Percentiles rank a stretch among this genome's conserved stretches.
These are phyloP conservation scores for Hansenula lynferdii DNA, from an alignment of 1,139 yeast genomes.

Conservation along the genomic window DNA sequence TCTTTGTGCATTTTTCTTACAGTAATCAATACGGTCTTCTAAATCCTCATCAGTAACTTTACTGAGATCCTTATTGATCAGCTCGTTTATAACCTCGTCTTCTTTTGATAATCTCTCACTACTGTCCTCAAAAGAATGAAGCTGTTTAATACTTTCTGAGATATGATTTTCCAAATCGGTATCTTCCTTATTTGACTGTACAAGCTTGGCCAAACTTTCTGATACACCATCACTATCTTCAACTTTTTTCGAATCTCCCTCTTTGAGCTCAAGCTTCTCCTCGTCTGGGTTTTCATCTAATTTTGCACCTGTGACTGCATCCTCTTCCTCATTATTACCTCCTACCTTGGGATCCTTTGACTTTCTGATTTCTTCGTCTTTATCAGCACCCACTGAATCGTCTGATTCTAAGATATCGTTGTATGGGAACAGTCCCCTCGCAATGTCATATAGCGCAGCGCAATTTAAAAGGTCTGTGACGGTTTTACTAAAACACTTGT, in stretches of 20 bases:
- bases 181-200: not conserved
- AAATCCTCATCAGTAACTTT: conserved; percentile 10
- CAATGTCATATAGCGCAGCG: conserved; percentile 5
- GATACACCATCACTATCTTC: no score
- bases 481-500: not conserved
- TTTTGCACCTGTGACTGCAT: no score
- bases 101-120: conserved; percentile 7
- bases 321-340: not conserved
- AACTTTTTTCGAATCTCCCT: not conserved
- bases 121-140: no score
- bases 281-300: no score
- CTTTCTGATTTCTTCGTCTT: not conserved
- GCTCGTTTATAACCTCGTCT: conserved; percentile 3
- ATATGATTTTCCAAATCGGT: conserved; percentile 3
- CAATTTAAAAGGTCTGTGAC: not conserved
- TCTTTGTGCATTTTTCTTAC: conserved; percentile 1
- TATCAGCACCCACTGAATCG: not conserved
- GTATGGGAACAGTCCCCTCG: conserved; percentile 7
- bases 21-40: conserved; percentile 3
- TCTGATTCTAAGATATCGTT: not conserved
- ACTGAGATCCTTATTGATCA: conserved; percentile 2
- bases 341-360: not conserved
- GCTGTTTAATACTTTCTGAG: not conserved
- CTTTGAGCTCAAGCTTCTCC: not conserved
- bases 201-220: not conserved